A percentile compares a stretch with the other conserved stretches of the same genome.
These are phyloP conservation scores for Paraglomus brasilianum DNA, from an alignment of 192 early-diverging fungal species.

Conservation along the genomic window DNA sequence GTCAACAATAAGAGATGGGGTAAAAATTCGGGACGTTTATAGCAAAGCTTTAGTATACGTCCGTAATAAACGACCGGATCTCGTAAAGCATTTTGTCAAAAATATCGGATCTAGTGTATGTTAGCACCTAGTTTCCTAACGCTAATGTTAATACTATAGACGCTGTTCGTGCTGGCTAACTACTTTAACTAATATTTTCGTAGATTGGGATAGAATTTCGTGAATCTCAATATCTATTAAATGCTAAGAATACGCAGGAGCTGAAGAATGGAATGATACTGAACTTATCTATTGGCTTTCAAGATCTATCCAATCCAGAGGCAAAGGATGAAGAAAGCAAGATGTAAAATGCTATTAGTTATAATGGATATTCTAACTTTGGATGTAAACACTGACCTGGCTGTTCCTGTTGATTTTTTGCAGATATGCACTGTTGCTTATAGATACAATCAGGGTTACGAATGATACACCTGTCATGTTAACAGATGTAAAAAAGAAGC, in stretches of 20 bases:
- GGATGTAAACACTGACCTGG: constrained; percentile 1
- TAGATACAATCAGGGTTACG: constrained; percentile 83
- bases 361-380: not conserved
- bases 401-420: constrained; percentile 6
- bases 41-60: constrained; percentile 66
- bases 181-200: not conserved
- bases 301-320: constrained; percentile 76
- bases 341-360: constrained; percentile 40
- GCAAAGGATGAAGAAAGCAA: constrained; percentile 69
- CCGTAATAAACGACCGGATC: constrained; percentile 75
- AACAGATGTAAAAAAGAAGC: constrained; percentile 27
- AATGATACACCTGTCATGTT: constrained; percentile 43
- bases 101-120: constrained; percentile 80
- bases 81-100: constrained; percentile 83
- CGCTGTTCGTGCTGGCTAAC: too few species aligned
- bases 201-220: constrained; percentile 93
- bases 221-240: constrained; percentile 79
- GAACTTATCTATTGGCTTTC: constrained; percentile 82
- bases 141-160: not conserved
- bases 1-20: constrained; percentile 69
- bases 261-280: constrained; percentile 83
- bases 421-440: constrained; percentile 78
- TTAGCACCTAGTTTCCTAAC: not conserved
- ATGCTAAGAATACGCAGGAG: constrained; percentile 62
- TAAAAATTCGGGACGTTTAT: constrained; percentile 77